Conservation (phyloP, 495 filamentous ascomycete species). For the Aspergillus carlsbadensis region DNA sequence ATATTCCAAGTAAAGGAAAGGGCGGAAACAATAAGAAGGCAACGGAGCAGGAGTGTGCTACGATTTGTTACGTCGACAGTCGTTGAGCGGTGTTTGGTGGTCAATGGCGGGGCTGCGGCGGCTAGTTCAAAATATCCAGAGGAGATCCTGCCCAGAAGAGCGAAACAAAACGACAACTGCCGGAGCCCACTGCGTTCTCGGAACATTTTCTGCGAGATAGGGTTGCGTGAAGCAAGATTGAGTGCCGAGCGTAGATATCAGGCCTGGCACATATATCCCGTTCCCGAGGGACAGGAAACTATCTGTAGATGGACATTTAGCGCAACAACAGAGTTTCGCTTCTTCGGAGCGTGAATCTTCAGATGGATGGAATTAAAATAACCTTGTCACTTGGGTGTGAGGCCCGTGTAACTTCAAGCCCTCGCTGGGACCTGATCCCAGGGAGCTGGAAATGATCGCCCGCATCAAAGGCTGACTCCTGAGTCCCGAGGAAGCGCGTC, state of each 20-base stretch:
- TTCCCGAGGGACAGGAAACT: slow-evolving; percentile 2
- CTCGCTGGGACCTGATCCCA: no score
- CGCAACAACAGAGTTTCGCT: slow-evolving; percentile 8
- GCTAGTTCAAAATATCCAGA: not conserved
- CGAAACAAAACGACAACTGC: not conserved
- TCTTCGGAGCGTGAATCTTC: not conserved
- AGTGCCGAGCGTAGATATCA: not conserved
- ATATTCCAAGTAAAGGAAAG: not conserved
- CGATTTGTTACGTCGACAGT: no score
- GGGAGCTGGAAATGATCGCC: not conserved
- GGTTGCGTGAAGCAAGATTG: not conserved
- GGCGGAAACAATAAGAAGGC: no score
- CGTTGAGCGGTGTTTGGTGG: not conserved
- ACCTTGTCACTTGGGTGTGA: not conserved
- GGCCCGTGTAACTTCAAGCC: not conserved
- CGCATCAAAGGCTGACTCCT: no score
- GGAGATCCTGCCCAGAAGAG: no score
- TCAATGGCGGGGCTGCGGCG: not conserved
- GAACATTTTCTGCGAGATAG: not conserved
- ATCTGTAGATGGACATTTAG: not conserved
- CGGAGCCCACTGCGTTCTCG: not conserved
- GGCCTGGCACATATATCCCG: not conserved
- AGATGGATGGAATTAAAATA: no score
- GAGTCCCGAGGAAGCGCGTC: not conserved
- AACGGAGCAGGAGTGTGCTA: no score